Evolutionary conservation across 2,329 filamentous ascomycete genomes (phyloP).

Genomic region (Cercospora canescens): DNA sequence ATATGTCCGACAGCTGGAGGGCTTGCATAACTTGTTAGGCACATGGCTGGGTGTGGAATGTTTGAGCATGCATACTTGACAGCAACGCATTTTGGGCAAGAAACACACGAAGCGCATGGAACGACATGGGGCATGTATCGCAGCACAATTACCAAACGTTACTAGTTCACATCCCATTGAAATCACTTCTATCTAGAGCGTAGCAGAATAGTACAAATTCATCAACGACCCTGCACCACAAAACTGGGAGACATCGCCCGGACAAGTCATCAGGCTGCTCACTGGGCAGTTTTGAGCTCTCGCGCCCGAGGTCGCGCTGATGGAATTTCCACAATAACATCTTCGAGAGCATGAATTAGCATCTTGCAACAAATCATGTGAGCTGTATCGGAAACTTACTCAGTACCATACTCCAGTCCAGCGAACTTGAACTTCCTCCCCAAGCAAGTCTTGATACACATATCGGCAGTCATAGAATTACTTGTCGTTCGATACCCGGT

Average conservation of each 20-base stretch:
- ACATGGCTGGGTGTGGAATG: too few species aligned
- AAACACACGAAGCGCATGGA: too few species aligned
- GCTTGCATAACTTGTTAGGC: too few species aligned
- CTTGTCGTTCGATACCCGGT: slow-evolving; percentile 16
- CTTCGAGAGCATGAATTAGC: background rate
- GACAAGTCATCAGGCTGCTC: slow-evolving; percentile 28
- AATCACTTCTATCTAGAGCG: slow-evolving; percentile 4
- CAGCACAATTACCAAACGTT: too few species aligned
- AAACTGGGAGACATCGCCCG: slow-evolving; percentile 30
- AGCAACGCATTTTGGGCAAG: too few species aligned
- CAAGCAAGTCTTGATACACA: slow-evolving; percentile 34
- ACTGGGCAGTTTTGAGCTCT: slow-evolving; percentile 21
- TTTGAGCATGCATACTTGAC: too few species aligned
- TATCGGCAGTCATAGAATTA: slow-evolving; percentile 30
- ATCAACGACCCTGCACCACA: slow-evolving; percentile 35
- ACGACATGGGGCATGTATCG: too few species aligned
- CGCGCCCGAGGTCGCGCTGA: slow-evolving; percentile 23
- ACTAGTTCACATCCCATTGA: too few species aligned
- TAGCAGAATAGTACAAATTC: slow-evolving; percentile 34
- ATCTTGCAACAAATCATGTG: background rate
- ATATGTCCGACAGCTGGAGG: too few species aligned
- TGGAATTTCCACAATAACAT: slow-evolving; percentile 32
- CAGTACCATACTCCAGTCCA: slow-evolving; percentile 23
- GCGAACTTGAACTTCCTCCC: slow-evolving; percentile 32
- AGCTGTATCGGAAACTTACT: background rate